phyloP scores from a whole-genome alignment of 129 eudicot genomes.

The Silybum marianum region DNA sequence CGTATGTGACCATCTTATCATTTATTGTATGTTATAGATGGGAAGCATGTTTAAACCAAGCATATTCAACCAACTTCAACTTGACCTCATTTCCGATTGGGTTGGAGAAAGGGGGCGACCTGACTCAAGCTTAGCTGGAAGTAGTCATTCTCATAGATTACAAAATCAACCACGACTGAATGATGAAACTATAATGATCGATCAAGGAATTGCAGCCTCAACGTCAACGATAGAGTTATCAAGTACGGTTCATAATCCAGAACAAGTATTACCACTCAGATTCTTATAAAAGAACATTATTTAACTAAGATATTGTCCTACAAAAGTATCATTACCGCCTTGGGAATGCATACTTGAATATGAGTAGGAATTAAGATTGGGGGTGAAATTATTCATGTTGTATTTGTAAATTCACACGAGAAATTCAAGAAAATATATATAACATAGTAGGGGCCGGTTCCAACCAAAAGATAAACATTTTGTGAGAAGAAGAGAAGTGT shows the following conservation, averaged over 20 bases:
- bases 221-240: constrained; percentile 29
- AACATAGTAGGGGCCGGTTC: neutral
- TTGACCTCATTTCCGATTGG: constrained; percentile 28
- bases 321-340: neutral
- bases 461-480: too few relatives aligned
- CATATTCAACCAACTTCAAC: constrained; percentile 41
- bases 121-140: constrained; percentile 3
- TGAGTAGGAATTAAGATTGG: neutral
- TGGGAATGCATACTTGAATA: neutral
- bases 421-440: too few relatives aligned
- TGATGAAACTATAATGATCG: constrained; percentile 12
- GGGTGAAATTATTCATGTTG: neutral
- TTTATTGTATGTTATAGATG: constrained; percentile 40
- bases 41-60: constrained; percentile 72
- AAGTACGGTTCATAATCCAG: neutral
- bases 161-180: constrained; percentile 32
- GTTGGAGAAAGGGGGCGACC: constrained; percentile 14
- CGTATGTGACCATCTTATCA: neutral
- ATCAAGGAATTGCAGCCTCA: constrained; percentile 24
- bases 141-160: constrained; percentile 23
- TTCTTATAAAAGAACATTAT: neutral
- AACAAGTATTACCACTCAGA: constrained; percentile 11
- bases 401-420: neutral
- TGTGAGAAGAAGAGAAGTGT: too few relatives aligned
- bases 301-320: neutral